phyloP scores from a whole-genome alignment of 192 early-diverging fungal genomes.

The Thamnidium elegans region DNA sequence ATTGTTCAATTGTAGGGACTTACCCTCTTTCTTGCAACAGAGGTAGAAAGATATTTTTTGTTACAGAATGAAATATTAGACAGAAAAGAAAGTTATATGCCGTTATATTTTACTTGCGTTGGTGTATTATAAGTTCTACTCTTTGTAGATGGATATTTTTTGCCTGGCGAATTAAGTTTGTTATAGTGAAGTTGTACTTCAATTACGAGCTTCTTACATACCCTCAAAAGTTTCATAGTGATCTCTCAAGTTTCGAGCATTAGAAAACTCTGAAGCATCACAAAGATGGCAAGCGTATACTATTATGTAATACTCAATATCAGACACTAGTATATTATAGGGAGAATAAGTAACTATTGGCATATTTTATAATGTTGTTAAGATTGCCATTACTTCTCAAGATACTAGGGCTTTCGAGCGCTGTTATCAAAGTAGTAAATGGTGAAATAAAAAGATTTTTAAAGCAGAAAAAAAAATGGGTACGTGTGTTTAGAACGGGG shows the following conservation, averaged over 20 bases:
- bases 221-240: slow-evolving; percentile 4
- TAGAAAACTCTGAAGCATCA: slow-evolving; percentile 17
- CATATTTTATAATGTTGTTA: slow-evolving; percentile 10
- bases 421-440: background rate
- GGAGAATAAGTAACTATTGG: slow-evolving; percentile 8
- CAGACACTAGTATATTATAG: slow-evolving; percentile 8
- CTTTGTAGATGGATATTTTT: background rate
- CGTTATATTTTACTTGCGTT: slow-evolving; percentile 8
- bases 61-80: slow-evolving; percentile 8
- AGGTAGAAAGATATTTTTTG: background rate
- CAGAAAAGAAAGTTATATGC: slow-evolving; percentile 8
- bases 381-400: slow-evolving; percentile 5
- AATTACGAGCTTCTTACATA: slow-evolving; percentile 13
- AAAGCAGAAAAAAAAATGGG: too few relatives aligned
- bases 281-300: slow-evolving; percentile 9
- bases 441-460: too few relatives aligned
- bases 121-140: slow-evolving; percentile 7
- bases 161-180: slow-evolving; percentile 13
- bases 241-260: slow-evolving; percentile 14
- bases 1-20: too few relatives aligned
- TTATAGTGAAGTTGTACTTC: slow-evolving; percentile 18
- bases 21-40: too few relatives aligned
- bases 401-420: background rate
- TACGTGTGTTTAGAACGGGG: too few relatives aligned
- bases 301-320: slow-evolving; percentile 2